Evolutionary conservation across 768 basidiomycete genomes (phyloP), one percentile per base, ranked within the genome.

Genomic region (Rhodotorula babjevae): DNA sequence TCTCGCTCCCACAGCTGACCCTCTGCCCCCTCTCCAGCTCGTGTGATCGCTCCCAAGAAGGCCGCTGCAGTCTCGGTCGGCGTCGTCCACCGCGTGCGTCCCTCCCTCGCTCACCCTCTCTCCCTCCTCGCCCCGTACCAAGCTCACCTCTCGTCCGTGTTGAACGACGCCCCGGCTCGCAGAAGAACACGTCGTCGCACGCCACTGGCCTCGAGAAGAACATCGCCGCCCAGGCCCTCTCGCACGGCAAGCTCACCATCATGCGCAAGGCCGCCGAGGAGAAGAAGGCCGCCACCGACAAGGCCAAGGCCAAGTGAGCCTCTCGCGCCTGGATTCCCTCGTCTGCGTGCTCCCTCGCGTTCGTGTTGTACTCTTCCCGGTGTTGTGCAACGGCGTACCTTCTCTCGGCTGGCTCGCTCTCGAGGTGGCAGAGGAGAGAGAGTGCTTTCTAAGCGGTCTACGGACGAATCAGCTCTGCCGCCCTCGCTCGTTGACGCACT

Each of bases 221-320:
- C n/a, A 72, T 75, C 60, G 74, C 74, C 36, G 69, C 70, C 0
- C 61, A 58, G 5, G 74, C 74, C 12, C 27, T 72, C n/a, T 16
- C 47, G 5, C 61, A 72, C 44, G 74, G 74, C 25, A 75, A 75
- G 59, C 58, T 75, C 21, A 75, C 69, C n/a, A 71, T 74, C 69
- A 74, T 74, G 73, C 49, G 63, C 21, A 42, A 57, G 23, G 62
- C 67, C 10, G 73, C 61, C 6, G 66, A 74, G 62, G 36, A 70
- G 52, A 65, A 69, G 31, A 36, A 44, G 27, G 49, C 44, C 44
- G 12, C 44, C 12, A 18, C 44, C 44, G 44, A 46, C 44, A 46
- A 29, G 18, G 36, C 36, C 4, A 36, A 36, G 36, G 36, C 36
- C 36, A 62, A 62, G 47, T 33, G 23, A 52, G 7, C 23, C 49